A percentile compares a stretch with the other conserved stretches of the same genome.
Evolutionary conservation across 305 asterid genomes (phyloP).

Genomic region (Vinca major): DNA sequence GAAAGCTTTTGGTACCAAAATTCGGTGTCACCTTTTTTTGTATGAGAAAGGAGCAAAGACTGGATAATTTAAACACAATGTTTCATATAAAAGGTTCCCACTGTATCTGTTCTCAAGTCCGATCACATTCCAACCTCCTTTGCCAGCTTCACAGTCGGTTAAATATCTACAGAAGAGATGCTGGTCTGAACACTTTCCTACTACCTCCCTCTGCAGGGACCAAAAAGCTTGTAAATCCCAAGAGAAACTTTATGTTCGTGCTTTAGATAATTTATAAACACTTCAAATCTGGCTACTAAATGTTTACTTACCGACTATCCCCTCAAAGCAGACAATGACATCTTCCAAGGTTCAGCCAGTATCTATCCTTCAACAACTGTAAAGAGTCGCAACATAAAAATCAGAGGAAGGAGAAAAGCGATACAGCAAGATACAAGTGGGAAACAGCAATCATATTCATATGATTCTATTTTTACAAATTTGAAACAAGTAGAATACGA

Average conservation of each 20-base stretch:
- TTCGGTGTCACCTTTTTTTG: neutral
- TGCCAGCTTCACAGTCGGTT: neutral
- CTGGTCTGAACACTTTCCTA: neutral
- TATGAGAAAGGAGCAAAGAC: neutral
- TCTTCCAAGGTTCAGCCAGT: neutral
- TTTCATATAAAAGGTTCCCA: neutral
- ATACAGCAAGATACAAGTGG: neutral
- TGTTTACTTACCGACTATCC: neutral
- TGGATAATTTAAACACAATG: neutral
- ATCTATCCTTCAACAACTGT: neutral
- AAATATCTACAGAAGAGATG: neutral
- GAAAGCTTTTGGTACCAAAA: neutral
- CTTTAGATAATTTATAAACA: neutral
- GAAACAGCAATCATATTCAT: neutral
- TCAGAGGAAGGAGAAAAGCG: neutral
- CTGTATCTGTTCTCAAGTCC: neutral
- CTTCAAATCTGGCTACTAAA: neutral
- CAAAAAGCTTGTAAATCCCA: neutral
- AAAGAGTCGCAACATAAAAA: neutral
- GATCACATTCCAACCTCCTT: neutral
- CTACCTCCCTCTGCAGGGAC: neutral
- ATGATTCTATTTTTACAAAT: neutral
- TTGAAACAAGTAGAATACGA: neutral
- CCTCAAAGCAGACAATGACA: neutral
- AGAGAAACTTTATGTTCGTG: neutral